phyloP scores from a whole-genome alignment of 2,329 filamentous ascomycete genomes.

The Stromatinia cepivora region DNA sequence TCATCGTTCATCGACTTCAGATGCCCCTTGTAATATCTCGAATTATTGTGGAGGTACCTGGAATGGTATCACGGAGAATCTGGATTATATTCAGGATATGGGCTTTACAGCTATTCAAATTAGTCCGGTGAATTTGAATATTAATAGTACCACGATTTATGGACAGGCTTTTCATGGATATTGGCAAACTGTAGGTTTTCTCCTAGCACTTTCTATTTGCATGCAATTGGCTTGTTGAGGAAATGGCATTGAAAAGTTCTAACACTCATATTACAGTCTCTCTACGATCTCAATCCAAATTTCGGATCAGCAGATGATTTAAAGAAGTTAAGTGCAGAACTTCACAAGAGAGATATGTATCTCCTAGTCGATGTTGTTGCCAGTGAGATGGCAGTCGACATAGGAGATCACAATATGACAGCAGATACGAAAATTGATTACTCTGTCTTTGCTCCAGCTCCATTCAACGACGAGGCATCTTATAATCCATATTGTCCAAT shows the following conservation, averaged over 20 bases:
- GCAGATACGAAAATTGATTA: conserved; percentile 28
- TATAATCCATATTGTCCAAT: conserved; percentile 32
- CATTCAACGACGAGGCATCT: conserved; percentile 27
- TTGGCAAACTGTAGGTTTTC: conserved; percentile 20
- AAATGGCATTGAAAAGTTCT: neutral
- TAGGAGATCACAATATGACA: conserved; percentile 21
- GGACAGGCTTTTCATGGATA: conserved; percentile 24
- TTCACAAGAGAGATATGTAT: conserved; percentile 57
- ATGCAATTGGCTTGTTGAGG: neutral
- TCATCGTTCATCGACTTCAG: conserved; percentile 43
- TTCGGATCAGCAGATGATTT: conserved; percentile 62
- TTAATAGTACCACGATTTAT: conserved; percentile 38
- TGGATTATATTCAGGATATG: conserved; percentile 46
- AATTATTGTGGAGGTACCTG: conserved; percentile 51
- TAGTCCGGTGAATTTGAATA: conserved; percentile 46
- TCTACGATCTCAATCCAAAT: conserved; percentile 55
- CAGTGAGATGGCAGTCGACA: conserved; percentile 46
- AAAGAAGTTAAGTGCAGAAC: conserved; percentile 53
- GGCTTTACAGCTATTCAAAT: conserved; percentile 43
- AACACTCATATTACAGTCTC: conserved; percentile 43
- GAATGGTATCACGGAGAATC: conserved; percentile 44
- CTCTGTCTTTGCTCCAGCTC: conserved; percentile 22
- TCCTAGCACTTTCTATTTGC: neutral
- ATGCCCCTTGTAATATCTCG: conserved; percentile 32
- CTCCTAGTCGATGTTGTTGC: conserved; percentile 52